Conservation (phyloP, 139 green algal genomes). For the Limnomonas spitsbergensis region DNA sequence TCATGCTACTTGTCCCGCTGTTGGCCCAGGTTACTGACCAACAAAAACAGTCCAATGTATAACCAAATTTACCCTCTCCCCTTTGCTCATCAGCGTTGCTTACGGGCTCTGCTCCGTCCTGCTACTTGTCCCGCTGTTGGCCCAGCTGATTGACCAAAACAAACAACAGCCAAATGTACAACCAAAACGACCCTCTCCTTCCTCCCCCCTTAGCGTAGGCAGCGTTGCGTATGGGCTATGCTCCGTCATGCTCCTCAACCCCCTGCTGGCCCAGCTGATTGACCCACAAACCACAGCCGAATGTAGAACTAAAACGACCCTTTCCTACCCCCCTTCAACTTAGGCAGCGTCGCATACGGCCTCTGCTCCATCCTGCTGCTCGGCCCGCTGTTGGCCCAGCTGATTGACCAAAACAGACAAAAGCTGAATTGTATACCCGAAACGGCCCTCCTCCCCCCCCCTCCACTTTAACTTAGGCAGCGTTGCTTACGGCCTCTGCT, state of each 20-base stretch:
- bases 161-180: too few relatives aligned
- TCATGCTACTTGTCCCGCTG: slow-evolving; percentile 55
- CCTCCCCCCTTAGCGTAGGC: too few relatives aligned
- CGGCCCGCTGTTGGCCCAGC: slow-evolving; percentile 35
- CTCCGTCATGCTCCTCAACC: slow-evolving; percentile 53
- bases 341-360: slow-evolving; percentile 23
- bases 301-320: too few relatives aligned
- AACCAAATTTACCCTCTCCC: too few relatives aligned
- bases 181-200: too few relatives aligned
- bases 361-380: slow-evolving; percentile 49
- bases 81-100: slow-evolving; percentile 10
- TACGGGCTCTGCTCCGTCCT: slow-evolving; percentile 47
- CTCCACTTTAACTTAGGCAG: too few relatives aligned
- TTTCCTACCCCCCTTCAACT: too few relatives aligned
- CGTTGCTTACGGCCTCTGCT: slow-evolving; percentile 23
- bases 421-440: too few relatives aligned
- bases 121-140: slow-evolving; percentile 46
- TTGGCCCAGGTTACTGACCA: neutral
- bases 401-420: too few relatives aligned
- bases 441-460: too few relatives aligned
- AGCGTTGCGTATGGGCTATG: slow-evolving; percentile 19
- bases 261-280: slow-evolving; percentile 26
- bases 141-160: neutral
- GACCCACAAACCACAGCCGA: too few relatives aligned
- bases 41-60: too few relatives aligned